Evolutionary conservation across 2,329 filamentous ascomycete genomes (phyloP).

Genomic region (Trichoderma gracile): DNA sequence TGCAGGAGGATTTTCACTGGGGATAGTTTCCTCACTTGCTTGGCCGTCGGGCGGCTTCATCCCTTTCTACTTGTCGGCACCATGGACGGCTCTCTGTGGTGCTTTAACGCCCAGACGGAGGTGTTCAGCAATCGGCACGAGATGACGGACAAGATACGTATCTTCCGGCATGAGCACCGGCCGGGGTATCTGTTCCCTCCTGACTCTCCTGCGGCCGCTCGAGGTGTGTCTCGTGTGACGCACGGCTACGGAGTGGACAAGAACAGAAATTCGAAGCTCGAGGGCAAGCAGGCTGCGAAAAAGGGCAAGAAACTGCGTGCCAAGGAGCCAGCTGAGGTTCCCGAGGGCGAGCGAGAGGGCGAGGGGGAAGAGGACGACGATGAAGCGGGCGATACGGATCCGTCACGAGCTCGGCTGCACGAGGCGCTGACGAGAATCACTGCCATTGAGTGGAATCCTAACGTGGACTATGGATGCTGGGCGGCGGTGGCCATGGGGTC

Average conservation of each 20-base stretch:
- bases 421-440: conserved; percentile 65
- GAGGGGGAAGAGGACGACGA: conserved; percentile 41
- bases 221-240: conserved; percentile 53
- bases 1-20: conserved; percentile 54
- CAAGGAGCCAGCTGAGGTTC: conserved; percentile 37
- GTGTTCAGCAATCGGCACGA: conserved; percentile 40
- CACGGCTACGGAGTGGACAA: conserved; percentile 54
- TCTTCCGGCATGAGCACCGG: conserved; percentile 58
- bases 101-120: conserved; percentile 44
- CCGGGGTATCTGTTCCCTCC: conserved; percentile 37
- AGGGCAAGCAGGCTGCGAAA: conserved; percentile 43
- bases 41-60: conserved; percentile 53
- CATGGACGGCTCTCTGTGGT: conserved; percentile 56
- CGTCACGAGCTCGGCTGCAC: conserved; percentile 53
- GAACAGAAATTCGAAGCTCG: conserved; percentile 49
- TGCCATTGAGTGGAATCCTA: conserved; percentile 67
- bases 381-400: conserved; percentile 38
- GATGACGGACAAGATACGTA: conserved; percentile 38
- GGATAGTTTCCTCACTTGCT: conserved; percentile 52
- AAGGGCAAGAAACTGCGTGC: conserved; percentile 41
- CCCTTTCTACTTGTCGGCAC: conserved; percentile 57
- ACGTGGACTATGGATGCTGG: conserved; percentile 65
- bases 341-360: conserved; percentile 35
- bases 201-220: conserved; percentile 35
- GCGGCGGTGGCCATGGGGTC: conserved; percentile 66